Evolutionary conservation across 1,139 yeast species (phyloP), one percentile per base, ranked within the genome.

Genomic region (Scheffersomyces lignicola): DNA sequence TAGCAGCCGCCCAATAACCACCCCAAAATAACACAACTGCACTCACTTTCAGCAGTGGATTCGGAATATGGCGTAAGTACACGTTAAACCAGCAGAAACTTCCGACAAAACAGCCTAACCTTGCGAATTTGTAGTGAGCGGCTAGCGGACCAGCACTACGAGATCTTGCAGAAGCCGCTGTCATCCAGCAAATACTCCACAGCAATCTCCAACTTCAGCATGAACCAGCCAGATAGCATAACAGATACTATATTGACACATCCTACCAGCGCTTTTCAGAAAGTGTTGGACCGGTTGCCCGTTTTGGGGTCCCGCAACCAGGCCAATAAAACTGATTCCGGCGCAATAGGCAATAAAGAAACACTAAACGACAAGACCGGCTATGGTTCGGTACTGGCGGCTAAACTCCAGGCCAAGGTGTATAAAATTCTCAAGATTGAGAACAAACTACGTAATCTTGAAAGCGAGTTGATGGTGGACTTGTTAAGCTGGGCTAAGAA

Each of bases 401-500:
- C 33, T 34, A 38, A 36, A 29, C 32, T 48, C 18, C 38, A 34
- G 24, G 29, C 24, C 12, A 42, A 35, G 13, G 27, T 49, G 14
- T 34, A 12, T 12, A 45, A 43, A 29, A 35, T 51, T n/a, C 36
- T 37, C 7, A 44, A 43, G 29, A 17, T 38, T 15, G 40, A 45
- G 16, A 37, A 31, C 9, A 37, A 29, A 16, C 31, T 42, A 7
- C 40, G 39, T 18, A 34, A 38, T 13, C n/a, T 40, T 10, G 42
- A 47, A 26, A 13, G 17, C n/a, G 46, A 46, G 6, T 37, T 48
- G 21, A 34, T 50, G 54, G 23, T 48, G 60, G 42, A 54, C 48
- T 18, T 60, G 58, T 30, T 61, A 61, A 51, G 49, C 3, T 77
- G 83, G 83, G 56, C 65, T 13, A 51, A 55, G 15, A 45, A 58